Conservation (phyloP, 2,329 filamentous ascomycete genomes). For the Ciborinia camelliae region DNA sequence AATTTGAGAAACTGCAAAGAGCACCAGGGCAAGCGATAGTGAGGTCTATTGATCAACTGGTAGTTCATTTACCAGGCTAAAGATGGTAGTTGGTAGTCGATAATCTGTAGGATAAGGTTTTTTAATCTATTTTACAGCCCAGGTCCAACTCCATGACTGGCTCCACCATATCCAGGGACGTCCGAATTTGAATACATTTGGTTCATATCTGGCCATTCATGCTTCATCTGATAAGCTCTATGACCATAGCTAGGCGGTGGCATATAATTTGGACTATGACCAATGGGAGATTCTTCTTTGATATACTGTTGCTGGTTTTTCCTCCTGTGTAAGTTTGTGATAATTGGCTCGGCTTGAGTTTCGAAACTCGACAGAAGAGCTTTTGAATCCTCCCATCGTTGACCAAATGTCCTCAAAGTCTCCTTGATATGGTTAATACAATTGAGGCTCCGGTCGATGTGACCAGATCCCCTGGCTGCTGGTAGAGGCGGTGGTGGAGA, state of each 20-base stretch:
- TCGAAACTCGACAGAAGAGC: conserved; percentile 54
- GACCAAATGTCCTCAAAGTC: conserved; percentile 54
- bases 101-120: background rate
- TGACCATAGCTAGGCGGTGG: conserved; percentile 27
- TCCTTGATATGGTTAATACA: conserved; percentile 53
- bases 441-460: conserved; percentile 53
- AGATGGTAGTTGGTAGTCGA: background rate
- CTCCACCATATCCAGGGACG: conserved; percentile 22
- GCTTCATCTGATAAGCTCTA: conserved; percentile 23
- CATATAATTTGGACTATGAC: conserved; percentile 29
- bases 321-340: conserved; percentile 43
- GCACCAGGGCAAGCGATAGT: background rate
- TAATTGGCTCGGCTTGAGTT: conserved; percentile 31
- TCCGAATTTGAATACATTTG: conserved; percentile 22
- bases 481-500: conserved; percentile 53
- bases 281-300: conserved; percentile 25
- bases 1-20: background rate
- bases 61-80: background rate
- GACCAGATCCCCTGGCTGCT: conserved; percentile 44
- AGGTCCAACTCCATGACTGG: conserved; percentile 12
- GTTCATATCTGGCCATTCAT: conserved; percentile 28
- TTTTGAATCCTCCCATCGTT: conserved; percentile 56
- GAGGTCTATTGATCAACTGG: background rate
- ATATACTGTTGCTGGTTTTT: conserved; percentile 33
- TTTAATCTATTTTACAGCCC: conserved; percentile 2